These are phyloP conservation scores for Metschnikowia koreensis DNA, from an alignment of 805 yeast species.

Conservation along the genomic window DNA sequence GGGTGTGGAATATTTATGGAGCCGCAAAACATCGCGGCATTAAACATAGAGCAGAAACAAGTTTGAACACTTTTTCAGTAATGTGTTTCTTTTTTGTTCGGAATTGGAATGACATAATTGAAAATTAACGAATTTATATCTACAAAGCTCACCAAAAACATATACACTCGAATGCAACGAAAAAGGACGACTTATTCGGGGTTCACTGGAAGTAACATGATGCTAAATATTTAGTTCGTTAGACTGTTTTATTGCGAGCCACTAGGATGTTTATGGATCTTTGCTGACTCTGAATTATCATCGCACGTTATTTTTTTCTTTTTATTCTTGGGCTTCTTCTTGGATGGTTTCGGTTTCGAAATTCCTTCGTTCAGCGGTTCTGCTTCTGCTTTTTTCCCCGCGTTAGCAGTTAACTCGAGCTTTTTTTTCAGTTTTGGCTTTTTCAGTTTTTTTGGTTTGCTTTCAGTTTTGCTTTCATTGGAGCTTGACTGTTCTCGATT, in stretches of 20 bases:
- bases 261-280: background rate
- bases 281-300: background rate
- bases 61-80: no score
- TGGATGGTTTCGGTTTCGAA: background rate
- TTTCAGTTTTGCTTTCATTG: background rate
- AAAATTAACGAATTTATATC: no score
- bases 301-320: background rate
- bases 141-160: no score
- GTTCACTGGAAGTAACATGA: no score
- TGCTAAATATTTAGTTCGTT: no score
- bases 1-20: no score
- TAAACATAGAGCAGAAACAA: no score
- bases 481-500: background rate
- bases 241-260: background rate
- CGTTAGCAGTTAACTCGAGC: background rate
- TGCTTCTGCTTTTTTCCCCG: background rate
- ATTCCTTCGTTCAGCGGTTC: background rate
- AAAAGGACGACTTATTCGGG: no score
- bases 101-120: no score
- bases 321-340: background rate
- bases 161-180: no score
- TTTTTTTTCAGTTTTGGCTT: background rate
- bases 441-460: constrained; percentile 4
- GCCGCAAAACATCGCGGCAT: no score
- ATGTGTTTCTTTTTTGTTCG: no score